Conservation (phyloP, 2,329 filamentous ascomycete genomes). For the Dactylellina parvicollis region DNA sequence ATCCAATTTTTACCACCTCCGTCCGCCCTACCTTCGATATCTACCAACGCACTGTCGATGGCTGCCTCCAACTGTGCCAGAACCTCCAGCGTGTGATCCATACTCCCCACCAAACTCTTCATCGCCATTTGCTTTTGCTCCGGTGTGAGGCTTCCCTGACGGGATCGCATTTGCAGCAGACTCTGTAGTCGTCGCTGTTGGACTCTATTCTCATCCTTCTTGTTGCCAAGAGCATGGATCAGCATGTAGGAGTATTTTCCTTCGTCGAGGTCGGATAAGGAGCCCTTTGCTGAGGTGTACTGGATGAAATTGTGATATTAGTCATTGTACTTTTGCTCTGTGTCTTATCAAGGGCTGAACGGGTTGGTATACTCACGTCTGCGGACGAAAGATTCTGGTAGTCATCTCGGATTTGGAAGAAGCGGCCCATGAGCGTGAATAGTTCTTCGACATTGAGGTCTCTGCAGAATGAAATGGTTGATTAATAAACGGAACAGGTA, state of each 20-base stretch:
- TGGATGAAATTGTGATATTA: background rate
- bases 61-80: constrained; percentile 2
- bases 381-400: background rate
- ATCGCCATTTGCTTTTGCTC: constrained; percentile 17
- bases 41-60: background rate
- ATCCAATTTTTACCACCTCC: constrained; percentile 10
- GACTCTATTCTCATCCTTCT: background rate
- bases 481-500: background rate
- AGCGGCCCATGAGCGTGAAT: constrained; percentile 3
- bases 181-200: constrained; percentile 17
- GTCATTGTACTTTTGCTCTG: background rate
- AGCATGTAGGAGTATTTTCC: constrained; percentile 36
- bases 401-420: constrained; percentile 23
- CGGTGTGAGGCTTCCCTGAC: background rate
- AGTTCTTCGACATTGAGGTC: background rate
- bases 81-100: constrained; percentile 13
- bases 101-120: constrained; percentile 2
- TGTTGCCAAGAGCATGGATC: constrained; percentile 14
- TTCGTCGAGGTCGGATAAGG: constrained; percentile 30
- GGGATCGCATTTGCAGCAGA: constrained; percentile 1
- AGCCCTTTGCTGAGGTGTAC: constrained; percentile 18
- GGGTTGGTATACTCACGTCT: background rate
- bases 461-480: background rate
- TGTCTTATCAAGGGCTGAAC: no score
- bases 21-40: background rate